Evolutionary conservation across 1,284 basidiomycete species (phyloP).

Genomic region (Salmacisia buchloeana): DNA sequence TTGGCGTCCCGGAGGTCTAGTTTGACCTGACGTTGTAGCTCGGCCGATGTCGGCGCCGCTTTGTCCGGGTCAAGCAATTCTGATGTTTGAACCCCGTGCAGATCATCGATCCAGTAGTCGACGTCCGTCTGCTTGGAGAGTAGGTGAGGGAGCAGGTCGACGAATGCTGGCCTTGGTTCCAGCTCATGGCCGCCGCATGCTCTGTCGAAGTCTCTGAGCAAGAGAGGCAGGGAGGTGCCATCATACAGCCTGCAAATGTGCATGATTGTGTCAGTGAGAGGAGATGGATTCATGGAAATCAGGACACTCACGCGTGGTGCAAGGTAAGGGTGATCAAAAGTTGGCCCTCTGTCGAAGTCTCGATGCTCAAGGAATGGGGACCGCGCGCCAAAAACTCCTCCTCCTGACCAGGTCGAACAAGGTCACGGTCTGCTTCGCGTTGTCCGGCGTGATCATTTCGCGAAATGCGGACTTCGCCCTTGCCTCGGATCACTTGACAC

Average conservation of each 20-base stretch:
- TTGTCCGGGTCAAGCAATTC: neutral
- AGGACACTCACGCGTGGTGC: slow-evolving; percentile 9
- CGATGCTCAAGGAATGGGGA: neutral
- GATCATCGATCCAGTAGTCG: slow-evolving; percentile 22
- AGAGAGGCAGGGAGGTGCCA: slow-evolving; percentile 28
- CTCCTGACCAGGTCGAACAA: neutral
- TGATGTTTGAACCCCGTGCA: slow-evolving; percentile 15
- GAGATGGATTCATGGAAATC: neutral
- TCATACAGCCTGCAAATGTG: slow-evolving; percentile 23
- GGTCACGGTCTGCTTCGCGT: neutral
- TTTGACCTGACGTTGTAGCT: slow-evolving; percentile 9
- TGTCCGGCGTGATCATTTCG: neutral
- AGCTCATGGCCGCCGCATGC: neutral
- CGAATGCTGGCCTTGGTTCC: slow-evolving; percentile 13
- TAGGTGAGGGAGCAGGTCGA: slow-evolving; percentile 27
- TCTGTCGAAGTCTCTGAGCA: slow-evolving; percentile 25
- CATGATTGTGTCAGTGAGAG: neutral
- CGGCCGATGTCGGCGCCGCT: slow-evolving; percentile 2
- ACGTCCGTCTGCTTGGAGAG: slow-evolving; percentile 24
- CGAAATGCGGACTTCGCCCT: slow-evolving; percentile 31
- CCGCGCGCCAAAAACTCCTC: neutral
- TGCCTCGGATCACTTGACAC: slow-evolving; percentile 23
- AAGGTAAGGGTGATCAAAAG: neutral
- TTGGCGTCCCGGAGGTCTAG: slow-evolving; percentile 16
- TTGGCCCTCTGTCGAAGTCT: neutral